phyloP scores from a whole-genome alignment of 225 moss, liverwort and hornwort genomes.

The Bryoerythrophyllum caledonicum region DNA sequence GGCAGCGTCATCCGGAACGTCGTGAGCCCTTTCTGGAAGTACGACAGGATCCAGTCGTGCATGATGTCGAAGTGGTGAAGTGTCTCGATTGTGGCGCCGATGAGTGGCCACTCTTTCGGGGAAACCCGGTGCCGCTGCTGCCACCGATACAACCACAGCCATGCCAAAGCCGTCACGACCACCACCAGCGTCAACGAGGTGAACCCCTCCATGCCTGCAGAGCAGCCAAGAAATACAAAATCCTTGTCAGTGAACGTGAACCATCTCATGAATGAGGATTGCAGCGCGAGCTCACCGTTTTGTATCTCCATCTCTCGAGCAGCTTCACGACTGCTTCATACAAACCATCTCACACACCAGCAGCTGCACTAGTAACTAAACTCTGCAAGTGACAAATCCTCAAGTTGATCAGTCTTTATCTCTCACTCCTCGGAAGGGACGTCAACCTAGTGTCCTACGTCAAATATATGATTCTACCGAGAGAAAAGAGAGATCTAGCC shows the following conservation, averaged over 20 bases:
- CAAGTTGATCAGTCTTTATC: neutral
- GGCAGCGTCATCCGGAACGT: constrained; percentile 41
- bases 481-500: neutral
- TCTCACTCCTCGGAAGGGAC: neutral
- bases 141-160: constrained; percentile 45
- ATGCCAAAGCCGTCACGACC: constrained; percentile 10
- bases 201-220: constrained; percentile 38
- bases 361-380: neutral
- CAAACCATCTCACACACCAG: no score
- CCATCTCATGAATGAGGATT: neutral
- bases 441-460: neutral
- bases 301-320: neutral
- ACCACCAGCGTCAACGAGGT: neutral
- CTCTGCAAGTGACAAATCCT: neutral
- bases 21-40: constrained; percentile 53
- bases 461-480: neutral
- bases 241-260: neutral
- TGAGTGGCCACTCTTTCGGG: constrained; percentile 53
- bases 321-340: no score
- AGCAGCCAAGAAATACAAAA: neutral
- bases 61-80: constrained; percentile 45
- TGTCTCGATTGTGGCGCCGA: constrained; percentile 47
- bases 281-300: neutral
- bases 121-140: constrained; percentile 34
- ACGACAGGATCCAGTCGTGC: constrained; percentile 59